phyloP scores from a whole-genome alignment of 495 filamentous ascomycete genomes.

The Penicillium malachiteum region DNA sequence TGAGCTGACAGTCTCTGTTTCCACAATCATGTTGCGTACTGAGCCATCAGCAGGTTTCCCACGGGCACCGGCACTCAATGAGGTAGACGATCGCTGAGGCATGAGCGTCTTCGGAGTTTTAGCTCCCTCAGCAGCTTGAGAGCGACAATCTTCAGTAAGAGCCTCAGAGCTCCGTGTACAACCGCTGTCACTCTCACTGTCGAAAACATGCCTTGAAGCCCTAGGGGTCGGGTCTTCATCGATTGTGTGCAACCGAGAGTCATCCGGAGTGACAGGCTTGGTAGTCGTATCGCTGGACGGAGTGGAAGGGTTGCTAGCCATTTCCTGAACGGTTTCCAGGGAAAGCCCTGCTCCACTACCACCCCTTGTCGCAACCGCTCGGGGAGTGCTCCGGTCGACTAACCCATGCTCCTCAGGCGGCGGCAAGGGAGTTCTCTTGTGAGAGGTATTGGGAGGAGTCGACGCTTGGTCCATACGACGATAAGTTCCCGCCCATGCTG shows the following conservation, averaged over 20 bases:
- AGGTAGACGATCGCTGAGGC: slow-evolving; percentile 49
- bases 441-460: slow-evolving; percentile 43
- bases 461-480: slow-evolving; percentile 40
- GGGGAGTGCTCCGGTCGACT: slow-evolving; percentile 34
- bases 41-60: slow-evolving; percentile 70
- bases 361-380: slow-evolving; percentile 52
- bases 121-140: slow-evolving; percentile 22
- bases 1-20: slow-evolving; percentile 93
- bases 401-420: slow-evolving; percentile 34
- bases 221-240: slow-evolving; percentile 42
- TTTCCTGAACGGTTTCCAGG: slow-evolving; percentile 90
- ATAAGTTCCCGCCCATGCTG: slow-evolving; percentile 54
- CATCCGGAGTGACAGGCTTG: slow-evolving; percentile 28
- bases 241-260: slow-evolving; percentile 36
- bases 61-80: slow-evolving; percentile 44
- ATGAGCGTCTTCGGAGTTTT: slow-evolving; percentile 35
- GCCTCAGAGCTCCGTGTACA: slow-evolving; percentile 44
- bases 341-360: slow-evolving; percentile 64
- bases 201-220: slow-evolving; percentile 32
- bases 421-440: slow-evolving; percentile 34
- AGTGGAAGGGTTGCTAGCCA: slow-evolving; percentile 73
- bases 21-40: slow-evolving; percentile 91
- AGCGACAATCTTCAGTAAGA: slow-evolving; percentile 34
- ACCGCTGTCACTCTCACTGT: slow-evolving; percentile 53
- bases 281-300: slow-evolving; percentile 55